phyloP scores from a whole-genome alignment of 768 basidiomycete genomes.

The Hygrophorus pudorinus region DNA sequence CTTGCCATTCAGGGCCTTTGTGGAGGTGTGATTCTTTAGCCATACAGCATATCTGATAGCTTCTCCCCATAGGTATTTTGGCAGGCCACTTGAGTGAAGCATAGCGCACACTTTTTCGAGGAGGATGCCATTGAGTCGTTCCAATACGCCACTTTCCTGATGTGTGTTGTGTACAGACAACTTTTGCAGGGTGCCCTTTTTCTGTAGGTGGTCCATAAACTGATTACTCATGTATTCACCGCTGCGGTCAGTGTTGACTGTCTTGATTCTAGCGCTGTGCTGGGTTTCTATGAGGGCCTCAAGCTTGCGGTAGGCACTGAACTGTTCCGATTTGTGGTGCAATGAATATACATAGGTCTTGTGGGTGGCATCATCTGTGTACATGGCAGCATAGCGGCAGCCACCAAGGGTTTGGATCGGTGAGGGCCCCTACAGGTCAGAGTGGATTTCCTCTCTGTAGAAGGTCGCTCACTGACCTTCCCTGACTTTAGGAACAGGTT shows the following conservation, averaged over 20 bases:
- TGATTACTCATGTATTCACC: too few species aligned
- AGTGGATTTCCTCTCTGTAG: conserved; percentile 27
- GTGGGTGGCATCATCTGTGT: conserved; percentile 24
- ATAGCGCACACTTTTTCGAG: conserved; percentile 24
- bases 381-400: conserved; percentile 25
- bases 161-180: conserved; percentile 32
- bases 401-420: conserved; percentile 17
- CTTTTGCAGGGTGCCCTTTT: conserved; percentile 29
- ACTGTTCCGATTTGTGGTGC: conserved; percentile 21
- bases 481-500: conserved; percentile 19
- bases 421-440: conserved; percentile 37
- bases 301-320: conserved; percentile 20
- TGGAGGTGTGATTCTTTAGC: conserved; percentile 24
- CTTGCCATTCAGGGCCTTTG: conserved; percentile 13
- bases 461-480: conserved; percentile 16
- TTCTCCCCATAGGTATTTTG: conserved; percentile 29
- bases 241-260: too few species aligned
- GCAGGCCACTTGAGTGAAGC: conserved; percentile 24
- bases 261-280: neutral
- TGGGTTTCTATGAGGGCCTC: conserved; percentile 10
- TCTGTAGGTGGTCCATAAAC: conserved; percentile 4
- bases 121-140: conserved; percentile 28
- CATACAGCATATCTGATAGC: conserved; percentile 24
- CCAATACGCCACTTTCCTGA: conserved; percentile 33
- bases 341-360: conserved; percentile 12